Conservation (phyloP, 768 basidiomycete species). For the Sporobolomyces pararoseus region DNA sequence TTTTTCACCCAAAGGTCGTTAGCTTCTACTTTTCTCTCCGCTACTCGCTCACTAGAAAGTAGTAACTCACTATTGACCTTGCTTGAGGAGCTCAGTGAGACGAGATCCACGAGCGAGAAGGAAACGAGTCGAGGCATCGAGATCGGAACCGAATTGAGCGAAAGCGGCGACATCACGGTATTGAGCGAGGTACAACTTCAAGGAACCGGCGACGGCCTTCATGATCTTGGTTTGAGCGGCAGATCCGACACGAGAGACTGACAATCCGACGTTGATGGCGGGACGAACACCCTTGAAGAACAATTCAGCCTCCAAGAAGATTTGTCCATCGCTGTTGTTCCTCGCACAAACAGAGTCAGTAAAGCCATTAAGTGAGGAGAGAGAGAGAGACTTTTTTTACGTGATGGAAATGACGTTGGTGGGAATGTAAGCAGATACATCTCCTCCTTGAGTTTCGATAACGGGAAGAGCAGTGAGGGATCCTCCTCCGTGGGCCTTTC, state of each 20-base stretch:
- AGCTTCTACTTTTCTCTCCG: too few relatives aligned
- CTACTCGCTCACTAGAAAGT: neutral
- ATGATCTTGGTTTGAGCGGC: conserved; percentile 99
- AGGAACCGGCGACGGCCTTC: conserved; percentile 99
- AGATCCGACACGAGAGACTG: conserved; percentile 99
- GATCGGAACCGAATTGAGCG: conserved; percentile 99
- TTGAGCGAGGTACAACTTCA: conserved; percentile 99
- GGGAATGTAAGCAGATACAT: conserved; percentile 95
- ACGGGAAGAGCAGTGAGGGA: conserved; percentile 98
- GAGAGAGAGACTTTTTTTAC: conserved; percentile 1
- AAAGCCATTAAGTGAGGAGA: too few relatives aligned
- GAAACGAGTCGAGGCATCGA: conserved; percentile 99
- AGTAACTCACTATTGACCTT: conserved; percentile 73
- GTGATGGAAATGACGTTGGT: conserved; percentile 98
- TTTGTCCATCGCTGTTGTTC: conserved; percentile 60
- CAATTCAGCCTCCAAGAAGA: conserved; percentile 99
- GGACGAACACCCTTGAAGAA: conserved; percentile 99
- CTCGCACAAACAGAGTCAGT: neutral
- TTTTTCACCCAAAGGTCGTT: too few relatives aligned
- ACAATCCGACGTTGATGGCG: conserved; percentile 99
- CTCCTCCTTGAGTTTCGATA: conserved; percentile 99
- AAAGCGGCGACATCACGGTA: conserved; percentile 99
- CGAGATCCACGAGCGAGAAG: conserved; percentile 93
- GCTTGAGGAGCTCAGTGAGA: conserved; percentile 85
- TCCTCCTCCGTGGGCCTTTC: conserved; percentile 96